A percentile compares a stretch with the other conserved stretches of the same genome.
Evolutionary conservation across 495 filamentous ascomycete genomes (phyloP).

Genomic region (Trichocladium antarcticum): DNA sequence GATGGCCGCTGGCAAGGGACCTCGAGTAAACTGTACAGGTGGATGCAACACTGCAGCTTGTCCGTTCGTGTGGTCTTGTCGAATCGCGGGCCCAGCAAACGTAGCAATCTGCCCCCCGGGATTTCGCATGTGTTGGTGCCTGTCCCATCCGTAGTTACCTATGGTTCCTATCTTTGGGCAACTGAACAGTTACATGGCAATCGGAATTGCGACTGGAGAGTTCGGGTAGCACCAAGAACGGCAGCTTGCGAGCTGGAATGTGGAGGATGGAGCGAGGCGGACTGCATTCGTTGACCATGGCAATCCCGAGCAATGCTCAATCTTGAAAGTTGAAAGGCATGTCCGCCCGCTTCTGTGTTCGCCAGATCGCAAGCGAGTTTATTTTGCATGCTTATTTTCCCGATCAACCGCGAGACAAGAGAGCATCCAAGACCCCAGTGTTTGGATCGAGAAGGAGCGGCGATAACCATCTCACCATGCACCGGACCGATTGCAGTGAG

Average conservation of each 20-base stretch:
- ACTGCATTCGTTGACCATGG: no score
- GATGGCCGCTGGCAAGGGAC: slow-evolving; percentile 1
- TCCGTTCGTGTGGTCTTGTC: neutral
- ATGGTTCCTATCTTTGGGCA: neutral
- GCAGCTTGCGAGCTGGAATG: neutral
- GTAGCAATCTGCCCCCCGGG: neutral
- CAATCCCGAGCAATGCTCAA: no score
- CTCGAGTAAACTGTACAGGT: neutral
- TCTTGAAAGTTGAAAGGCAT: no score
- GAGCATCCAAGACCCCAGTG: no score
- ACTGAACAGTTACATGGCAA: slow-evolving; percentile 1
- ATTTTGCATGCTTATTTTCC: no score
- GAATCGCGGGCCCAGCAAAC: neutral
- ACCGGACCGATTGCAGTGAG: slow-evolving; percentile 1
- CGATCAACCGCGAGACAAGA: no score
- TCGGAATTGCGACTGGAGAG: neutral
- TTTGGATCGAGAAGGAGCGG: no score
- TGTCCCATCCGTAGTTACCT: neutral
- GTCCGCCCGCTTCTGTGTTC: no score
- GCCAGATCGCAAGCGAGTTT: no score
- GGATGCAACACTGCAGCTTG: slow-evolving; percentile 12
- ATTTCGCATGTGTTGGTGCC: neutral
- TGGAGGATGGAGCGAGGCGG: no score
- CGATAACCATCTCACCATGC: neutral
- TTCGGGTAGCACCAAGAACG: neutral